These are phyloP conservation scores for Tylopilus subfusipes DNA, from an alignment of 768 basidiomycete species.

Conservation along the genomic window DNA sequence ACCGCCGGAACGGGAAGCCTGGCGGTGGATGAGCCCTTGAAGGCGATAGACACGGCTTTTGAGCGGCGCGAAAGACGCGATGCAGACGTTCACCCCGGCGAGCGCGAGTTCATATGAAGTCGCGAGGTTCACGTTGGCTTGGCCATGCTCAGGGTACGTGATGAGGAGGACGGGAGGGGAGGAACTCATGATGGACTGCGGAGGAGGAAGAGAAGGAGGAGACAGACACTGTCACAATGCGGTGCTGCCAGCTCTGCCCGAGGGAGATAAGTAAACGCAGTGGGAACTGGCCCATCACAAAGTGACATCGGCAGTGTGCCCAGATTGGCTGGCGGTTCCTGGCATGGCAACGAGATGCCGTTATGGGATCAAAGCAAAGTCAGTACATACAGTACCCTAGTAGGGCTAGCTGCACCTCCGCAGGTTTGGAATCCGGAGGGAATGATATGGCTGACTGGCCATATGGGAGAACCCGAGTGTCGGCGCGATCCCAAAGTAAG, in stretches of 20 bases:
- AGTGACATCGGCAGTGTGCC: no score
- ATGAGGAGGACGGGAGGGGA: conserved; percentile 8
- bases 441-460: not conserved
- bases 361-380: no score
- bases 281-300: no score
- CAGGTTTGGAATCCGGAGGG: no score
- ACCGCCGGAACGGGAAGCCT: not conserved
- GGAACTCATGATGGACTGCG: not conserved
- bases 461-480: not conserved
- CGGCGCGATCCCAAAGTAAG: no score
- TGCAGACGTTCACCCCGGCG: conserved; percentile 2
- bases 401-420: no score
- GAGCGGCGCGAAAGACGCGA: conserved; percentile 14
- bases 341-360: no score
- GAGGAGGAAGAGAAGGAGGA: not conserved
- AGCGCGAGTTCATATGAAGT: conserved; percentile 16
- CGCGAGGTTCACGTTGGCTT: conserved; percentile 10
- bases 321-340: no score
- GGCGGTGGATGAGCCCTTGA: conserved; percentile 1
- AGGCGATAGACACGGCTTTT: conserved; percentile 2
- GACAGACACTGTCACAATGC: no score
- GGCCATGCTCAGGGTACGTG: conserved; percentile 5
- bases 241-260: no score
- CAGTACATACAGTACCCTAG: no score
- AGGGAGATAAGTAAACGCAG: no score